Base-by-base conservation (phyloP, 2,329 filamentous ascomycete species). In the Tolypocladium sp. region DNA sequence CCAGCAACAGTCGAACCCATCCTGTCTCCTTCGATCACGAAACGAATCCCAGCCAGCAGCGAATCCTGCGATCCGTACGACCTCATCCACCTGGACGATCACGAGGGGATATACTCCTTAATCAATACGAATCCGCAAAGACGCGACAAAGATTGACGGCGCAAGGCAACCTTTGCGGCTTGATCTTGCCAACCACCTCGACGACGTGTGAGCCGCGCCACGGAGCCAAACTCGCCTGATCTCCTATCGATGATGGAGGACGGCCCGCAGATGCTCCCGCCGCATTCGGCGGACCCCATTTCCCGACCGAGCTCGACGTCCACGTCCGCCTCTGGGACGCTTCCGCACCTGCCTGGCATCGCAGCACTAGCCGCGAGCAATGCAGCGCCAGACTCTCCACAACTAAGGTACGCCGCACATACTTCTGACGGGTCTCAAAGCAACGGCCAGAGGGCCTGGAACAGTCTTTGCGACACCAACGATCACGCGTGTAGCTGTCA, bases 231-330 rank as follows among this genome's bases (percentile, higher is more conserved):
- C 1, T 13, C 20, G 10, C 12, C 41, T 42, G 20, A 8, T 44
- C 12, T 44, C 44, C n/a, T 25, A 27, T 33, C 33, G 30, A 55
- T 15, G 55, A 81, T 82, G 77, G 80, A 82, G 66, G 79, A 82
- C 63, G 74, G 72, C 59, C 63, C 71, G 38, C 74, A 76, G 58
- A 64, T 73, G 55, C 67, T 77, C 52, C 68, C 75, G 46, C 68
- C 73, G 42, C 71, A 74, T 41, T 69, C 71, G 12, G 67, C 77
- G 49, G 81, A 84, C 62, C 73, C 77, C 22, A 77, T 80, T 60
- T 80, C 81, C 37, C 74, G 77, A 63, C 78, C 78, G 27, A 77
- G 74, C 64, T 80, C 80, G 38, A 77, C 77, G 3, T 79, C 81
- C 4, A 77, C 78, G 1, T 73, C 76, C 25, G 74, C 73, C 22